These are phyloP conservation scores for Eimeria tenella DNA, from an alignment of 169 alveolate species.

Conservation along the genomic window DNA sequence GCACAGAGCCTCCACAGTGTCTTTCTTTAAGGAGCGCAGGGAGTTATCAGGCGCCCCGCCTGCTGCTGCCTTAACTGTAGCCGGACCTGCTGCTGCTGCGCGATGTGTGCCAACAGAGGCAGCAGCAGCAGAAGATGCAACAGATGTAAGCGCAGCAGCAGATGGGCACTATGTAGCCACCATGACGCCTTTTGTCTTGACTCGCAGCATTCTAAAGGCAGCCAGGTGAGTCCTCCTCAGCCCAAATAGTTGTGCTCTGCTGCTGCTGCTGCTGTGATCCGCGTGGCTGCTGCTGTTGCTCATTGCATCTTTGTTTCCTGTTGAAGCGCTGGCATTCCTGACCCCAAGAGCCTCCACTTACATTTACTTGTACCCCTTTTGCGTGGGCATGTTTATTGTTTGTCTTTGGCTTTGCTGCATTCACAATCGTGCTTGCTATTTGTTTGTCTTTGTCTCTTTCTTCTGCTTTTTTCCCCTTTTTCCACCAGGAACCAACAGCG, in stretches of 20 bases:
- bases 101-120: not conserved
- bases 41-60: not conserved
- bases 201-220: not conserved
- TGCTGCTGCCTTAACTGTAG: not conserved
- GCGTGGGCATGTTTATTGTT: not conserved
- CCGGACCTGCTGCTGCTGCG: not conserved
- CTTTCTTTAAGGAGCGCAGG: not conserved
- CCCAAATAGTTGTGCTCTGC: not conserved
- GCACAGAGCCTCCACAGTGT: not conserved
- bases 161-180: not conserved
- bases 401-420: not conserved
- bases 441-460: not conserved
- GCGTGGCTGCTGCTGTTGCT: not conserved
- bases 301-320: not conserved
- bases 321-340: not conserved
- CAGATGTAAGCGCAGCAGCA: not conserved
- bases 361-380: not conserved
- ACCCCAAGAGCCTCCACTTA: not conserved
- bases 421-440: not conserved
- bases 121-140: slow-evolving; percentile 4
- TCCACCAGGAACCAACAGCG: not conserved
- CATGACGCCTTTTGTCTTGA: slow-evolving; percentile 4
- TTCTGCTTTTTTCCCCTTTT: not conserved
- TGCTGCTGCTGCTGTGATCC: not conserved
- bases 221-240: not conserved